A percentile compares a stretch with the other conserved stretches of the same genome.
Conservation (phyloP, 352 stramenopile species). For the Globisporangium recalcitrans region DNA sequence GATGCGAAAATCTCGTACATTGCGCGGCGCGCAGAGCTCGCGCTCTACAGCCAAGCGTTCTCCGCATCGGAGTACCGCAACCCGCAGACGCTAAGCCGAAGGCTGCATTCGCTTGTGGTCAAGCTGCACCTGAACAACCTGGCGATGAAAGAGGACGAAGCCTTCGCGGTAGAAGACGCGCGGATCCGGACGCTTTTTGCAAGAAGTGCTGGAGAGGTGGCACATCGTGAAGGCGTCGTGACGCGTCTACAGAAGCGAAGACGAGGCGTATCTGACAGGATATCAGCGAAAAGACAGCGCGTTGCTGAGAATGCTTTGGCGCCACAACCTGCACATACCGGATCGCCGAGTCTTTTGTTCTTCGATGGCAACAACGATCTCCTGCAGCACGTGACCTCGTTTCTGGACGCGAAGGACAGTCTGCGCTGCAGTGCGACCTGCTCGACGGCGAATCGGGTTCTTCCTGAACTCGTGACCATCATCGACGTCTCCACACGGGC, state of each 20-base stretch:
- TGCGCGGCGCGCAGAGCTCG: conserved; percentile 46
- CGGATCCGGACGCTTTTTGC: background rate
- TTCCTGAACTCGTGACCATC: conserved; percentile 33
- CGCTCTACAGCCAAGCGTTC: conserved; percentile 48
- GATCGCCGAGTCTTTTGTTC: conserved; percentile 29
- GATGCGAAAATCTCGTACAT: conserved; percentile 62
- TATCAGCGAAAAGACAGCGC: background rate
- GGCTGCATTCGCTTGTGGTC: conserved; percentile 49
- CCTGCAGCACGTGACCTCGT: conserved; percentile 38
- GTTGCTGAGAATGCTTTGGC: background rate
- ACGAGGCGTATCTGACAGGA: background rate
- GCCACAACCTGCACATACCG: background rate
- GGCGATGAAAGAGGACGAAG: conserved; percentile 30
- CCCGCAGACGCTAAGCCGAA: conserved; percentile 46
- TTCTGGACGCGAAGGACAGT: conserved; percentile 28
- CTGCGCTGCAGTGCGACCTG: conserved; percentile 34
- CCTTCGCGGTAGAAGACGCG: conserved; percentile 23
- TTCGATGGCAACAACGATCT: conserved; percentile 44
- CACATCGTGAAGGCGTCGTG: background rate
- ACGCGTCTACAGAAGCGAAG: background rate
- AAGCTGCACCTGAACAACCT: conserved; percentile 60
- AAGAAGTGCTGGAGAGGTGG: background rate
- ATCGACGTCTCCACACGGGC: conserved; percentile 27
- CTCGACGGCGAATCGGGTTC: conserved; percentile 20
- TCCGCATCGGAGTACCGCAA: conserved; percentile 51